Evolutionary conservation across 2,329 filamentous ascomycete species (phyloP), one percentile per base, ranked within the genome.

Genomic region (Cytospora mali): DNA sequence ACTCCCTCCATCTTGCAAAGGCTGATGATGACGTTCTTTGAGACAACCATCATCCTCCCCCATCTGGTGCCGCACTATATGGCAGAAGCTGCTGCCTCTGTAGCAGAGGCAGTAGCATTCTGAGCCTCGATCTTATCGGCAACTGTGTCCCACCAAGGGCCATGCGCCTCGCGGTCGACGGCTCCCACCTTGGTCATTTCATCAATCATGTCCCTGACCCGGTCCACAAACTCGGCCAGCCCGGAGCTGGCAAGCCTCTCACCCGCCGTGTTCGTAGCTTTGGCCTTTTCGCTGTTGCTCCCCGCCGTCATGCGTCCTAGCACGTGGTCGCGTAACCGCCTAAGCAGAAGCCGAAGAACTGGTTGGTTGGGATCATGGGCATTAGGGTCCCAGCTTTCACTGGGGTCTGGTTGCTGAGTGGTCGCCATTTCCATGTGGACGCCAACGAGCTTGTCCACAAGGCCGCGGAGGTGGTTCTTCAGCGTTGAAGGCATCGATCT

Each of bases 191-290:
- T 83, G 49, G 84, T 81, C 64, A 93, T 76, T 70, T 88, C 80
- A 35, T 91, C 88, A 9, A 90, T 86, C 68, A 93, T 88, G 55
- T 86, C 85, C 33, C 88, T 81, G 16, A 93, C 86, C 64, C 83
- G 84, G 29, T 85, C 83, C 18, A 89, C 87, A 71, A 93, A 93
- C 74, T 93, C 90, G 0, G 87, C 87, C 62, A 93, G 75, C 0
- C 90, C 90, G 21, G 90, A 81, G 2, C 83, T 82, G 0, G 88
- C 88, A 9, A 93, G 80, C 62, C 84, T 87, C 73, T 93, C 90
- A 13, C 84, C 85, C 0, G 88, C 89, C 0, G 82, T 86, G 68
- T 84, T 90, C 0, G 88, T 87, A 14, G 86, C 88, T 69, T 86
- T 85, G 62, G 90, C 86, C 69, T 90, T 87, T 71, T 93, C 90